Conservation (phyloP, 371 early-diverging fungal species). For the Vavraia culicis region DNA sequence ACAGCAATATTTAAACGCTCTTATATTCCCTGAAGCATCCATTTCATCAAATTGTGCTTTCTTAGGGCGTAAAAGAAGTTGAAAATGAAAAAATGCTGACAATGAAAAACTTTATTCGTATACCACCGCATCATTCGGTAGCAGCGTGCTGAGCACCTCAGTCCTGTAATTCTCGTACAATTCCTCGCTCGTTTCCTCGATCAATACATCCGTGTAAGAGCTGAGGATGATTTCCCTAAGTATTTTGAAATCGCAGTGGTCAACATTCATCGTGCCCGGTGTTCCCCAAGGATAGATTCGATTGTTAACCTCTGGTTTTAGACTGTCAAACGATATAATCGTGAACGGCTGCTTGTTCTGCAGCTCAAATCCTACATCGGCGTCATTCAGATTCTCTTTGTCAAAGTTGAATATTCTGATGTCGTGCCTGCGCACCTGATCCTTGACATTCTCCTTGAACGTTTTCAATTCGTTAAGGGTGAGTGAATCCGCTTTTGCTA, state of each 20-base stretch:
- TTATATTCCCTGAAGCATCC: too few species aligned
- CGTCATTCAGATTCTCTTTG: slow-evolving; percentile 7
- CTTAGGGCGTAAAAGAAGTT: too few species aligned
- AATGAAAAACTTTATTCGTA: background rate
- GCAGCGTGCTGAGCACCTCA: slow-evolving; percentile 7
- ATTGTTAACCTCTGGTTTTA: too few species aligned
- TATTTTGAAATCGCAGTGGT: slow-evolving; percentile 25
- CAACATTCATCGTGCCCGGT: slow-evolving; percentile 22
- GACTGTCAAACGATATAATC: too few species aligned
- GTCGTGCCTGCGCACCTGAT: slow-evolving; percentile 20
- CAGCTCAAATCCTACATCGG: too few species aligned
- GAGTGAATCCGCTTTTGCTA: slow-evolving; percentile 35
- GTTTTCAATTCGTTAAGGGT: slow-evolving; percentile 8
- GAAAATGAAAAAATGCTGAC: too few species aligned
- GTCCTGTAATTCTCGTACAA: slow-evolving; percentile 38
- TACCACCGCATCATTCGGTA: background rate
- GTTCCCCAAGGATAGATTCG: slow-evolving; percentile 11
- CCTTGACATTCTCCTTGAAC: slow-evolving; percentile 11
- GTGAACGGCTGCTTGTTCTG: too few species aligned
- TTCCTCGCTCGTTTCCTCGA: slow-evolving; percentile 30
- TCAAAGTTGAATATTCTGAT: slow-evolving; percentile 32
- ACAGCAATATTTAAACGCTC: too few species aligned
- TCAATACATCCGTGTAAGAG: slow-evolving; percentile 20
- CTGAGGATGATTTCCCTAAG: slow-evolving; percentile 34
- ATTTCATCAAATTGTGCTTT: too few species aligned